A percentile compares a stretch with the other conserved stretches of the same genome.
Conservation (phyloP, 2,329 filamentous ascomycete species). For the Sphaerostilbella broomeana region DNA sequence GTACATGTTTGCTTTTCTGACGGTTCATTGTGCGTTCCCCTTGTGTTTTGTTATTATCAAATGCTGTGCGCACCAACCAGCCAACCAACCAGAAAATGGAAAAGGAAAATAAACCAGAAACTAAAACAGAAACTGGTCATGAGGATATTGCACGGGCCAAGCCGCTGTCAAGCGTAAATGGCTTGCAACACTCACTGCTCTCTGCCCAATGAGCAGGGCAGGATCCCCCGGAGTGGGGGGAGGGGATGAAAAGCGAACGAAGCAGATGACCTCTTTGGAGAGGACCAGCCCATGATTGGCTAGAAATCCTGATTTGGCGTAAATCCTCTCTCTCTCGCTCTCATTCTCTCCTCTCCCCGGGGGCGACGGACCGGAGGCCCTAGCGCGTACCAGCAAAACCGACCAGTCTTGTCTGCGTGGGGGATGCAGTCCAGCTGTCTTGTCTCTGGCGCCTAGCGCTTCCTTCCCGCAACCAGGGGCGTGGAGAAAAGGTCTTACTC, state of each 20-base stretch:
- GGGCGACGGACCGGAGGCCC: slow-evolving; percentile 4
- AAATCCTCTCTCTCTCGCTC: background rate
- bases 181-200: no score
- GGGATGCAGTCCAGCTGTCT: no score
- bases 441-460: slow-evolving; percentile 8
- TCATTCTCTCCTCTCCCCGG: background rate
- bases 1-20: no score
- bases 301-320: background rate
- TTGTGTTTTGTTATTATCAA: no score
- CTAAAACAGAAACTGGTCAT: no score
- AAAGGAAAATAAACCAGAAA: no score
- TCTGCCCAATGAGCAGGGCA: background rate
- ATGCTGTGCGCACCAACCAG: no score
- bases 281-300: slow-evolving; percentile 3
- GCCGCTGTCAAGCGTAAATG: background rate
- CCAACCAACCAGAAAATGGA: no score
- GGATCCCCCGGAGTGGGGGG: background rate
- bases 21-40: no score
- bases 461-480: slow-evolving; percentile 6
- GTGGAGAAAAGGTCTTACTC: no score
- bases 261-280: background rate
- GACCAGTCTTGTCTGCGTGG: no score
- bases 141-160: background rate
- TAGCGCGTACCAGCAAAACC: slow-evolving; percentile 5
- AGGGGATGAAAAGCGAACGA: background rate